phyloP scores from a whole-genome alignment of 176 grass and related monocot species.

The Tillandsia leiboldiana region DNA sequence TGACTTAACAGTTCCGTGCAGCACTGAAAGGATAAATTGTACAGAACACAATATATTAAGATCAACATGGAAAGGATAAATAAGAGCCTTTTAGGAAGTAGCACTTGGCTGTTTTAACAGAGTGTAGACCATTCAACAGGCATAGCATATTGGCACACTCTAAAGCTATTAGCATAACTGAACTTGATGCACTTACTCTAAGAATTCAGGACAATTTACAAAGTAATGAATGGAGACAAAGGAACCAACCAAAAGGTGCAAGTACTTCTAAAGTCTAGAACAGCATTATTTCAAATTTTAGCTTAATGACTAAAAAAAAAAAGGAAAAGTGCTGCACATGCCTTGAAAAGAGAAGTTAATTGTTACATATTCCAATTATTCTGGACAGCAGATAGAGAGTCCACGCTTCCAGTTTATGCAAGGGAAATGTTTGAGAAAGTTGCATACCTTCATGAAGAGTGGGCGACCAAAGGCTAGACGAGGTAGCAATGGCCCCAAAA shows the following conservation, averaged over 20 bases:
- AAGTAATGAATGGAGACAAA: too few species aligned
- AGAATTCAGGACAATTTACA: too few species aligned
- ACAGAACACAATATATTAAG: neutral
- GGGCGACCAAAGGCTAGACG: slow-evolving; percentile 88
- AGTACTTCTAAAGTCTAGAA: too few species aligned
- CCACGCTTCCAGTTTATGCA: neutral
- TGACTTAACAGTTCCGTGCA: neutral
- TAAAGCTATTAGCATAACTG: neutral
- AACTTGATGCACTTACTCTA: too few species aligned
- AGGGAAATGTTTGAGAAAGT: neutral
- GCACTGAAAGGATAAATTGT: neutral
- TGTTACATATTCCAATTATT: too few species aligned
- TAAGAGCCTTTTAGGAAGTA: neutral
- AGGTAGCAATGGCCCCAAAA: slow-evolving; percentile 88
- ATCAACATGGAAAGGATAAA: neutral
- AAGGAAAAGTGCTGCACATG: too few species aligned
- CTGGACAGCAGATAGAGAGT: too few species aligned
- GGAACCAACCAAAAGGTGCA: too few species aligned
- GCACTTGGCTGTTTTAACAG: neutral
- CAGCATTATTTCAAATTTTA: too few species aligned
- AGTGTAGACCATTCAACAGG: neutral
- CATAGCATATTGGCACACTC: neutral
- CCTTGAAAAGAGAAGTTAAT: too few species aligned
- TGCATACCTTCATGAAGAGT: slow-evolving; percentile 93
- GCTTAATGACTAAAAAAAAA: too few species aligned